Conservation (phyloP, 257 asterid genomes). For the Nicotiana paniculata region DNA sequence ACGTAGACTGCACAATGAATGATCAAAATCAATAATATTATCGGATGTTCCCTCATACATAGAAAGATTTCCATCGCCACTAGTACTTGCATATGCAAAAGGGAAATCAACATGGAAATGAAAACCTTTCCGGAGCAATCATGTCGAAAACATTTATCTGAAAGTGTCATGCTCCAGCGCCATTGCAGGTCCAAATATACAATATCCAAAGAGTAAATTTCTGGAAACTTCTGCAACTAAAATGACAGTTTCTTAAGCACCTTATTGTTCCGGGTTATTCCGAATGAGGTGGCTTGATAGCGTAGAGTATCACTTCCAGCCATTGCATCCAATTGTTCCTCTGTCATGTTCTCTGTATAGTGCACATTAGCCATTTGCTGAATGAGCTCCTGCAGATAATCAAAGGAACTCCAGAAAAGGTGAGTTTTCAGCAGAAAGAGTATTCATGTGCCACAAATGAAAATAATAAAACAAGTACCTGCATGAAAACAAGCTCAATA, state of each 20-base stretch:
- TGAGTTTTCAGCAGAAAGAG: not conserved
- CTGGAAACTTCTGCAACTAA: not conserved
- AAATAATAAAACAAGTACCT: conserved; percentile 40
- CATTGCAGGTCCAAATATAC: not conserved
- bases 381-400: conserved; percentile 71
- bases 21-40: not conserved
- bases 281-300: conserved; percentile 96
- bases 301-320: conserved; percentile 99
- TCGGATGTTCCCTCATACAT: not conserved
- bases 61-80: not conserved
- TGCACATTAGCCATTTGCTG: conserved; percentile 99
- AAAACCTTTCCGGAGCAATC: not conserved
- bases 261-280: conserved; percentile 87
- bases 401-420: conserved; percentile 18
- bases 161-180: not conserved
- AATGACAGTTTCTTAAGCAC: conserved; percentile 24
- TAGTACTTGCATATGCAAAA: conserved; percentile 1
- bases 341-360: conserved; percentile 98
- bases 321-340: conserved; percentile 98
- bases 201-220: not conserved
- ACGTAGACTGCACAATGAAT: not conserved
- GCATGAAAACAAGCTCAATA: conserved; percentile 92
- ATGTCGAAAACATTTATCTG: not conserved
- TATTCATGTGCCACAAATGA: conserved; percentile 3
- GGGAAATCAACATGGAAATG: not conserved